These are phyloP conservation scores for Mycocentrospora acerina DNA, from an alignment of 2,329 filamentous ascomycete species.

Conservation along the genomic window DNA sequence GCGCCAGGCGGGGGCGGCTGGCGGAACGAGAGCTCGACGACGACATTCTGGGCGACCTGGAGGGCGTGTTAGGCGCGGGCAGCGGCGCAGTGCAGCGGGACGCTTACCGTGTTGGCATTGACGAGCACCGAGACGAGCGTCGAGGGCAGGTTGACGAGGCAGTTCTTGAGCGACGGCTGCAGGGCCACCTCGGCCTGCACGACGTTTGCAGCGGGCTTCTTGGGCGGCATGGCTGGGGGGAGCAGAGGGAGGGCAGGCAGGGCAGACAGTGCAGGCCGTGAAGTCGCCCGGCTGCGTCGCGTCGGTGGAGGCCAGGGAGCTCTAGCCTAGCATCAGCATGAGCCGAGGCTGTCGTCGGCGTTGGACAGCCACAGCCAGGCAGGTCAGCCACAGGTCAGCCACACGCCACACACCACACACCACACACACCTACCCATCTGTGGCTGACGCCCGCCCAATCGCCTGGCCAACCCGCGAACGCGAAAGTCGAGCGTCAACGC, in stretches of 20 bases:
- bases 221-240: constrained; percentile 36
- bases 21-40: constrained; percentile 85
- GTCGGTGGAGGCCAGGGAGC: constrained; percentile 2
- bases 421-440: too few species aligned
- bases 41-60: constrained; percentile 90
- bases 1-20: constrained; percentile 53
- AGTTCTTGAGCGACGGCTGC: constrained; percentile 81
- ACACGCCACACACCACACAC: too few species aligned
- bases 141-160: constrained; percentile 87
- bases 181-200: constrained; percentile 81
- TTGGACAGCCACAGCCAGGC: neutral
- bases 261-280: constrained; percentile 1
- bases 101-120: constrained; percentile 82
- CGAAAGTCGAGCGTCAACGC: too few species aligned
- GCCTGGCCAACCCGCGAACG: constrained; percentile 13
- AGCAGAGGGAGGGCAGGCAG: too few species aligned
- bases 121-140: constrained; percentile 81
- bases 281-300: neutral
- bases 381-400: too few species aligned
- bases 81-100: neutral
- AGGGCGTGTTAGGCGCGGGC: constrained; percentile 39
- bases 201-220: constrained; percentile 50
- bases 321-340: constrained; percentile 9
- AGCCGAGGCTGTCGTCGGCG: constrained; percentile 32
- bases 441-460: constrained; percentile 15